phyloP scores from a whole-genome alignment of 164 flowering plant genomes.

The Magnolia changhungtana region DNA sequence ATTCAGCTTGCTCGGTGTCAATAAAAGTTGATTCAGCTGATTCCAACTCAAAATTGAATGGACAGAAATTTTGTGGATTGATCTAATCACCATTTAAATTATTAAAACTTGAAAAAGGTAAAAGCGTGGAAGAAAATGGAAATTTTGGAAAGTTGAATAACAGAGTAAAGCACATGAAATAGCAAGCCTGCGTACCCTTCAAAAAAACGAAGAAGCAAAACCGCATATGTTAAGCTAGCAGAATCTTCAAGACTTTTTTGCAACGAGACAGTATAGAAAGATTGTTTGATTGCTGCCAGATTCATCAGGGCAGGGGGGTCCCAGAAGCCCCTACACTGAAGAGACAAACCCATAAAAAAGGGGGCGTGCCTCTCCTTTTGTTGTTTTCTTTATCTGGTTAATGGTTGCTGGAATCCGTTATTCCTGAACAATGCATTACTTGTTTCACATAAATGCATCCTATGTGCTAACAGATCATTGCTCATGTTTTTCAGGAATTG shows the following conservation, averaged over 20 bases:
- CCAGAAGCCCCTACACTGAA: background rate
- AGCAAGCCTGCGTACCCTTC: too few relatives aligned
- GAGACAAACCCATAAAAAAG: background rate
- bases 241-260: background rate
- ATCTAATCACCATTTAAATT: too few relatives aligned
- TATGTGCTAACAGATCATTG: background rate
- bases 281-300: background rate
- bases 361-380: background rate
- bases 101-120: too few relatives aligned
- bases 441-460: background rate
- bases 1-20: background rate
- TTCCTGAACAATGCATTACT: background rate
- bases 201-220: background rate
- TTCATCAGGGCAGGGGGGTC: background rate
- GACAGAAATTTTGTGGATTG: background rate
- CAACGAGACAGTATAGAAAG: background rate
- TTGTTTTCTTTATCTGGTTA: background rate
- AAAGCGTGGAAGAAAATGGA: too few relatives aligned
- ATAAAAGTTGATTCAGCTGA: background rate
- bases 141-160: too few relatives aligned
- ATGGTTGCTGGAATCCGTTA: background rate
- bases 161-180: too few relatives aligned
- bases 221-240: background rate
- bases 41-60: background rate
- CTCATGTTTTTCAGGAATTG: slow-evolving; percentile 55